Evolutionary conservation across 2,329 filamentous ascomycete genomes (phyloP), one percentile per base, ranked within the genome.

Genomic region (Calycina marina): DNA sequence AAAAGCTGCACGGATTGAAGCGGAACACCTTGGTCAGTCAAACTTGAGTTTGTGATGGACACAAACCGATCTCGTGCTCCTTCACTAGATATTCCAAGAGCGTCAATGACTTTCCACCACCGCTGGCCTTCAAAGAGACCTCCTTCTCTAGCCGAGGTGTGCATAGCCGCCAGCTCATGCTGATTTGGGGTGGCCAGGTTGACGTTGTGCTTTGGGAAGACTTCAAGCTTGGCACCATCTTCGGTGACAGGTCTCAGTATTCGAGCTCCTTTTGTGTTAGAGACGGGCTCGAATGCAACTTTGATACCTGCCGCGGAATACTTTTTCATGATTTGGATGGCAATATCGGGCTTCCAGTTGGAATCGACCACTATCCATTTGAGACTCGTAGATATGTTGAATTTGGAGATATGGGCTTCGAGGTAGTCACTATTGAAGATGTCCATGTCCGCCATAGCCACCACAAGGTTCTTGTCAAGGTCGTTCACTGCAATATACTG

Each of bases 401-500:
- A 9, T 11, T 11, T 11, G 11, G 24, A 18, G 13, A 25, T 3
- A 12, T 31, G 11, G 9, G 6, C 6, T 27, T 14, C 14, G 11
- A 16, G 14, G 8, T 14, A 4, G n/a, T 5, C 12, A 20, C 17
- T 14, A n/a, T 14, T 25, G 27, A 65, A 60, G 30, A 63, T 56
- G 18, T 59, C 50, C 85, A 96, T 94, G 51, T 96, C 90, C 4
- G 88, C 86, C 83, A 94, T 93, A 28, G 85, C 88, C 40, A 94
- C 57, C n/a, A 86, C 67, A 2, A 98, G 69, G 41, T 86, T 79
- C 54, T 85, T 92, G 38, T 77, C 72, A 1, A 63, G 63, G 49
- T 92, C 81, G 52, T 96, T 98, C 42, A 96, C 63, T 11, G 88
- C 80, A 3, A 96, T 71, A 52, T 96, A 96, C 53, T 94, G 85